phyloP scores from a whole-genome alignment of 2,329 filamentous ascomycete species.

The Fusarium fujikuroi region DNA sequence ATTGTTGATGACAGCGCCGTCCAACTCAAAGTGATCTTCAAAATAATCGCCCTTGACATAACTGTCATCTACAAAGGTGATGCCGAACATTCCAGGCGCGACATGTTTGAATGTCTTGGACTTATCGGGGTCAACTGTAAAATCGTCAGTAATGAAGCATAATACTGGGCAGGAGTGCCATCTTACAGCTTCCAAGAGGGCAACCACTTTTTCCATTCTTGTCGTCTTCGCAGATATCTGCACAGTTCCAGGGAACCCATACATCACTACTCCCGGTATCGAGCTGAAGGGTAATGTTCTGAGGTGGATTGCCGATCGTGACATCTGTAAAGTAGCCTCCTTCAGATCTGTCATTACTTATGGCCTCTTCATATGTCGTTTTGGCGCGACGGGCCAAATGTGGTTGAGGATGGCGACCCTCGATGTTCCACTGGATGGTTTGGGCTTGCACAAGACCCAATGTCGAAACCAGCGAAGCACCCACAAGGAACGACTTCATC shows the following conservation, averaged over 20 bases:
- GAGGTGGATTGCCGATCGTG: slow-evolving; percentile 66
- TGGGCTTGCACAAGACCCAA: slow-evolving; percentile 42
- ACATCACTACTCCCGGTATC: slow-evolving; percentile 75
- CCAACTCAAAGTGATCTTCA: slow-evolving; percentile 65
- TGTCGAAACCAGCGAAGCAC: slow-evolving; percentile 38
- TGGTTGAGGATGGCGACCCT: slow-evolving; percentile 48
- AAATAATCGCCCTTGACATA: slow-evolving; percentile 69
- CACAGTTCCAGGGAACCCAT: slow-evolving; percentile 62
- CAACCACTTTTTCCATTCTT: slow-evolving; percentile 47
- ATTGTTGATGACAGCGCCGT: slow-evolving; percentile 61
- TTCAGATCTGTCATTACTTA: slow-evolving; percentile 56
- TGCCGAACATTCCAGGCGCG: slow-evolving; percentile 60
- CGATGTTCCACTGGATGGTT: slow-evolving; percentile 61
- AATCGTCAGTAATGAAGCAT: slow-evolving; percentile 35
- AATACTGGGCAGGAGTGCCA: not conserved
- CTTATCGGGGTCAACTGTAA: slow-evolving; percentile 55
- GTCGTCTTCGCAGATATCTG: slow-evolving; percentile 53
- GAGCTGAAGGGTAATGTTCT: slow-evolving; percentile 67
- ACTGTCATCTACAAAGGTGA: slow-evolving; percentile 71
- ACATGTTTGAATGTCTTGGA: slow-evolving; percentile 61
- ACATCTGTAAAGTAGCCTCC: slow-evolving; percentile 68
- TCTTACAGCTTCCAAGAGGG: slow-evolving; percentile 60
- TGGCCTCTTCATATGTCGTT: slow-evolving; percentile 54
- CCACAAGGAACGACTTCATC: slow-evolving; percentile 41
- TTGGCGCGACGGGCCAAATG: slow-evolving; percentile 52